These are phyloP conservation scores for Ceratocystis papillata DNA, from an alignment of 2,329 filamentous ascomycete genomes.

Conservation along the genomic window DNA sequence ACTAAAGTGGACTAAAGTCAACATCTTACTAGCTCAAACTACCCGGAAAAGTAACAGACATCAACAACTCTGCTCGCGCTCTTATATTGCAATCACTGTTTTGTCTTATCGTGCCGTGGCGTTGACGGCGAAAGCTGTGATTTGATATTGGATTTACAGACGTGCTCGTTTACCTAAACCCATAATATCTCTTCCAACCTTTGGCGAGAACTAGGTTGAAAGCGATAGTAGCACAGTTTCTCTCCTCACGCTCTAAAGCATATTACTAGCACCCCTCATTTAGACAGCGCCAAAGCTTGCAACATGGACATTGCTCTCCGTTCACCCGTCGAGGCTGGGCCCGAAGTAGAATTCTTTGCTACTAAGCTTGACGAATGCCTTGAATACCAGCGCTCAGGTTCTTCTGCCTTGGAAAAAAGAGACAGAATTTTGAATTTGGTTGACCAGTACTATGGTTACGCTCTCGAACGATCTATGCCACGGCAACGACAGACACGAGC, in stretches of 20 bases:
- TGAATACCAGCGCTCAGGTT: constrained; percentile 31
- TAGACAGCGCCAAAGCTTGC: neutral
- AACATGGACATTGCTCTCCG: constrained; percentile 22
- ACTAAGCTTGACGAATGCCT: constrained; percentile 69
- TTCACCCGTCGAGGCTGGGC: constrained; percentile 41
- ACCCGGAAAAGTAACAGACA: neutral
- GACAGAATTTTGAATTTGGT: constrained; percentile 58
- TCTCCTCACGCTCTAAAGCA: neutral
- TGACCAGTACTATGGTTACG: constrained; percentile 51
- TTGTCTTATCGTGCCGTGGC: neutral
- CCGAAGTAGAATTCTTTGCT: constrained; percentile 80
- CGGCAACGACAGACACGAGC: constrained; percentile 11
- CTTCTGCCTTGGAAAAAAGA: constrained; percentile 42
- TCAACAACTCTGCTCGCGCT: neutral
- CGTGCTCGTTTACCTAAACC: neutral
- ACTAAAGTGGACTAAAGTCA: neutral
- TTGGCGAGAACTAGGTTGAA: too few species aligned
- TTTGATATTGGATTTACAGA: neutral
- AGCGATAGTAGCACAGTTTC: too few species aligned
- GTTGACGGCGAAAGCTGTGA: constrained; percentile 2
- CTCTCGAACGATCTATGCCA: constrained; percentile 36
- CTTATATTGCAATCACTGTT: neutral
- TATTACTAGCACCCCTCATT: neutral
- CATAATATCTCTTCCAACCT: neutral
- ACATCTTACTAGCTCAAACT: neutral